Evolutionary conservation across 257 asterid species (phyloP).

Genomic region (Cruciata laevipes): DNA sequence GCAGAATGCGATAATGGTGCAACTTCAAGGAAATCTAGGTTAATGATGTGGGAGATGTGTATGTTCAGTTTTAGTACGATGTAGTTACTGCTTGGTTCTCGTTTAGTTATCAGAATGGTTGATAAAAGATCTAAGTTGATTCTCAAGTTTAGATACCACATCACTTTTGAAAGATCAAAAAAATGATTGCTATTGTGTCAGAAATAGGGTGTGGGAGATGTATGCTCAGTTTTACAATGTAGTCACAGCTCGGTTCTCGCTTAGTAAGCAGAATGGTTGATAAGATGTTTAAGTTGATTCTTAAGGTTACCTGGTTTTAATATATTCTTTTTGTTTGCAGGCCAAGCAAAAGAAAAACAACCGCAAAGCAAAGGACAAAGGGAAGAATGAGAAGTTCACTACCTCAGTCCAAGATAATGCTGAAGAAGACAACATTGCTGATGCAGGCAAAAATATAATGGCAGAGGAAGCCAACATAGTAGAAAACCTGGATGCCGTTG

Average conservation of each 20-base stretch:
- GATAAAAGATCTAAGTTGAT: neutral
- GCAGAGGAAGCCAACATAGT: conserved; percentile 32
- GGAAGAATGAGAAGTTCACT: conserved; percentile 45
- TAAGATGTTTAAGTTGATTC: no score
- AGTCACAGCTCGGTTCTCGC: no score
- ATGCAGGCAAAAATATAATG: conserved; percentile 27
- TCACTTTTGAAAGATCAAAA: no score
- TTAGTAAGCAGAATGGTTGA: no score
- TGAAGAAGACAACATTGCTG: conserved; percentile 36
- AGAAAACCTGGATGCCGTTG: conserved; percentile 46
- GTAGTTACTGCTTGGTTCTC: neutral
- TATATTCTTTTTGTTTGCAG: conserved; percentile 29
- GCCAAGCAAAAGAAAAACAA: conserved; percentile 72
- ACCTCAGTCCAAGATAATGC: conserved; percentile 29
- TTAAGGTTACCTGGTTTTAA: conserved; percentile 5
- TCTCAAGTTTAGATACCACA: no score
- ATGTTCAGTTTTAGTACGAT: no score
- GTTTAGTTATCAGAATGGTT: neutral
- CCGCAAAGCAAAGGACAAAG: conserved; percentile 69
- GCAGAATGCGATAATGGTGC: neutral
- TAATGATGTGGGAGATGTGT: no score
- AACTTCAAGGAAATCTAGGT: neutral
- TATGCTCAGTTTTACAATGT: no score
- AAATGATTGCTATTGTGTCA: no score
- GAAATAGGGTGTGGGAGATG: no score